These are phyloP conservation scores for Graphilbum sp. DNA, from an alignment of 2,329 filamentous ascomycete genomes.

Conservation along the genomic window DNA sequence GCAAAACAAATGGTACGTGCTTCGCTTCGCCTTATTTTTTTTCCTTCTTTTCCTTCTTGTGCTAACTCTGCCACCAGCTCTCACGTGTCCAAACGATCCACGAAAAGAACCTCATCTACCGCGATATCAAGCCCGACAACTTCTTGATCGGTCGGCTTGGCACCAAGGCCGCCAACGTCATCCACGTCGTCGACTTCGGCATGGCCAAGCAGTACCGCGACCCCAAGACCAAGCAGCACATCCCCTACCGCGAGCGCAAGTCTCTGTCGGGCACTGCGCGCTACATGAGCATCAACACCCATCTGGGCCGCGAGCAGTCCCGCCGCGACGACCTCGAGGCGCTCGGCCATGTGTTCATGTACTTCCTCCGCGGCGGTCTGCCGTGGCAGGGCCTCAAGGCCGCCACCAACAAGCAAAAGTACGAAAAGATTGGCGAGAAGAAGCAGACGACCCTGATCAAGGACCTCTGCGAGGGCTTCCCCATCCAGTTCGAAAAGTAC, in stretches of 20 bases:
- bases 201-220: constrained; percentile 99
- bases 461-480: constrained; percentile 90
- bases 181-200: constrained; percentile 96
- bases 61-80: constrained; percentile 31
- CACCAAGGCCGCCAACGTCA: constrained; percentile 91
- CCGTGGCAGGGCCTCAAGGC: constrained; percentile 61
- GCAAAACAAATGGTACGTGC: constrained; percentile 92
- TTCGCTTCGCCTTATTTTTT: too few relatives aligned
- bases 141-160: constrained; percentile 88
- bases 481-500: constrained; percentile 96
- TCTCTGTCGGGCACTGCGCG: constrained; percentile 89
- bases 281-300: constrained; percentile 99
- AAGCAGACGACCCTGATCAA: constrained; percentile 97
- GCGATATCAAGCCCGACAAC: constrained; percentile 98
- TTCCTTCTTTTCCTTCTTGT: too few relatives aligned
- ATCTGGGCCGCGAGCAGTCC: constrained; percentile 90
- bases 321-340: constrained; percentile 92
- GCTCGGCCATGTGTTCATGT: constrained; percentile 58
- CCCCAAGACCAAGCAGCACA: constrained; percentile 97
- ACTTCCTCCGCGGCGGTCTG: constrained; percentile 54
- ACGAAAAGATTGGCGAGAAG: constrained; percentile 99
- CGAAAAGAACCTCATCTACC: constrained; percentile 98
- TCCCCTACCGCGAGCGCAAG: constrained; percentile 92
- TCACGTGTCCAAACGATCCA: constrained; percentile 88
- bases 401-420: constrained; percentile 84